These are phyloP conservation scores for Thalassiosira livingstoniorum DNA, from an alignment of 352 stramenopile species.

Conservation along the genomic window DNA sequence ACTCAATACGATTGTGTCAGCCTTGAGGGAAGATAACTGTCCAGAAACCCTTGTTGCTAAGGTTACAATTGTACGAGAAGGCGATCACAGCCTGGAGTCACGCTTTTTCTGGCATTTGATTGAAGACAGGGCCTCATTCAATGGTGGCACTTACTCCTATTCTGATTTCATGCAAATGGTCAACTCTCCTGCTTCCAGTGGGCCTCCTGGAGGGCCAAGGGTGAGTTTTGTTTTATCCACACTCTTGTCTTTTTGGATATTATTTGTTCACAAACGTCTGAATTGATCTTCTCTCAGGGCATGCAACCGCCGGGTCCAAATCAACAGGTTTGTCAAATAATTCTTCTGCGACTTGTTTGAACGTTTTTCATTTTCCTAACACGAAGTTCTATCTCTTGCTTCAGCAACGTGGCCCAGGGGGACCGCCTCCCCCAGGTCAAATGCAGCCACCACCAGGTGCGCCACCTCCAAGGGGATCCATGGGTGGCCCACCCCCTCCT, in stretches of 20 bases:
- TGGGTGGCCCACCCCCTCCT: slow-evolving; percentile 19
- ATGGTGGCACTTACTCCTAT: slow-evolving; percentile 97
- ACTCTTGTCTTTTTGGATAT: background rate
- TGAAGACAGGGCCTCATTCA: slow-evolving; percentile 97
- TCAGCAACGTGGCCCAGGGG: background rate
- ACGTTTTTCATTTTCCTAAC: background rate
- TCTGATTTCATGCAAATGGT: slow-evolving; percentile 90
- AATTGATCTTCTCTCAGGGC: background rate
- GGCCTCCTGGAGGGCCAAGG: slow-evolving; percentile 23
- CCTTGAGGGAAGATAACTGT: slow-evolving; percentile 88
- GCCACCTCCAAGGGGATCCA: background rate
- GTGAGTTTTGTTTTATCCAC: background rate
- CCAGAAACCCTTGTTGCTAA: slow-evolving; percentile 69
- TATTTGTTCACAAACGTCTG: background rate
- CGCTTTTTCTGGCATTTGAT: slow-evolving; percentile 97
- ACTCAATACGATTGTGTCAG: slow-evolving; percentile 89
- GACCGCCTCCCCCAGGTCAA: too few relatives aligned
- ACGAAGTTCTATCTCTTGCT: background rate
- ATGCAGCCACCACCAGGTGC: slow-evolving; percentile 2
- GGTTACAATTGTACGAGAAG: slow-evolving; percentile 92
- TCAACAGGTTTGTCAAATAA: background rate
- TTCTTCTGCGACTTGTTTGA: background rate
- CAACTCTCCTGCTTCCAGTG: slow-evolving; percentile 35
- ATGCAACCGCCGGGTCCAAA: slow-evolving; percentile 10
- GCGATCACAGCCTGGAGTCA: slow-evolving; percentile 90